These are phyloP conservation scores for Elaeagnus macrophylla DNA, from an alignment of 306 rosid genomes.

Conservation along the genomic window DNA sequence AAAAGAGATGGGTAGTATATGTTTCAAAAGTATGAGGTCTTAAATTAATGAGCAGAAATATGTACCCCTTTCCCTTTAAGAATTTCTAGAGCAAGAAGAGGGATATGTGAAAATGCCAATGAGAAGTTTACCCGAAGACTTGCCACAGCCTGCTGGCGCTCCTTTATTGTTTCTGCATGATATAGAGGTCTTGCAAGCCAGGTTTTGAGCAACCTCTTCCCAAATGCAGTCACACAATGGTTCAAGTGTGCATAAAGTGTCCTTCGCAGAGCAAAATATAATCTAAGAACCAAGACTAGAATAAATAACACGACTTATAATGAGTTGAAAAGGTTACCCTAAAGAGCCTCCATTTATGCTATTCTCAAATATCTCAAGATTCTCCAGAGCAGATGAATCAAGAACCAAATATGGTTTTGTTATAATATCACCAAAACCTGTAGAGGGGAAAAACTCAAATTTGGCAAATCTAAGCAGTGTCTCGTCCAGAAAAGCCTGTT, in stretches of 20 bases:
- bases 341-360: slow-evolving; percentile 76
- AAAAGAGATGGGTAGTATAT: too few relatives aligned
- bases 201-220: slow-evolving; percentile 78
- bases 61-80: neutral
- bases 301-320: slow-evolving; percentile 5
- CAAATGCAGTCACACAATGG: slow-evolving; percentile 91
- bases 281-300: slow-evolving; percentile 26
- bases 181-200: slow-evolving; percentile 95
- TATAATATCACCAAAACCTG: slow-evolving; percentile 44
- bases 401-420: slow-evolving; percentile 88
- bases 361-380: slow-evolving; percentile 91
- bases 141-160: slow-evolving; percentile 77
- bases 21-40: too few relatives aligned
- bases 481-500: slow-evolving; percentile 86
- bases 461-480: slow-evolving; percentile 74
- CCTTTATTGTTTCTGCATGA: slow-evolving; percentile 57
- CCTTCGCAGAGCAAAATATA: slow-evolving; percentile 36
- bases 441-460: slow-evolving; percentile 71
- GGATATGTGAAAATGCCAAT: slow-evolving; percentile 11
- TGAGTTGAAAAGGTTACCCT: slow-evolving; percentile 50
- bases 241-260: slow-evolving; percentile 76
- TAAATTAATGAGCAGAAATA: too few relatives aligned
- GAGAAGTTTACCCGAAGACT: slow-evolving; percentile 53
- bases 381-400: slow-evolving; percentile 88
- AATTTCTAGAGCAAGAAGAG: neutral